phyloP scores from a whole-genome alignment of 2,329 filamentous ascomycete genomes.

The Fonsecaea multimorphosa region DNA sequence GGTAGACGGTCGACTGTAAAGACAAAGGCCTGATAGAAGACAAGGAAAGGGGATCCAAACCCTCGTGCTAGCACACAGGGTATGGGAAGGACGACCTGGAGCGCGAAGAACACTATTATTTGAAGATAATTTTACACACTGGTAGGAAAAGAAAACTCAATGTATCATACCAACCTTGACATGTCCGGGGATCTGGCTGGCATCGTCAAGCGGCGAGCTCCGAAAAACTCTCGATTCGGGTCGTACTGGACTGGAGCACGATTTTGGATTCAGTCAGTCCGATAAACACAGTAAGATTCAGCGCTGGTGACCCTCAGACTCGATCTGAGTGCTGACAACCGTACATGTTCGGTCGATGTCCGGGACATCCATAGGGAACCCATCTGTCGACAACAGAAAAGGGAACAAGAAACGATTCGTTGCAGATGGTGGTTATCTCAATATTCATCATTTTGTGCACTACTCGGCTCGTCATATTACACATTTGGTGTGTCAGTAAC shows the following conservation, averaged over 20 bases:
- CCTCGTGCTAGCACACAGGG: neutral
- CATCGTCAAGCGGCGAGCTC: constrained; percentile 10
- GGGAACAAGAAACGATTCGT: neutral
- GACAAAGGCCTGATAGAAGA: too few relatives aligned
- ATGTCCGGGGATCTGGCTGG: neutral
- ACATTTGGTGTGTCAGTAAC: constrained; percentile 30
- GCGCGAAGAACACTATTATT: neutral
- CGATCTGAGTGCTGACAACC: neutral
- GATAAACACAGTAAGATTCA: neutral
- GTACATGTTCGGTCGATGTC: neutral
- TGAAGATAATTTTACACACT: neutral
- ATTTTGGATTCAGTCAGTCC: neutral
- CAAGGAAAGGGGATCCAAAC: too few relatives aligned
- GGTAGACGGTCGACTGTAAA: neutral
- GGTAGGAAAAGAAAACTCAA: neutral
- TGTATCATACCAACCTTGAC: neutral
- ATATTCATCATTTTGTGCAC: constrained; percentile 34
- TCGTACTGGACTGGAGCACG: neutral
- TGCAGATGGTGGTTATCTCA: constrained; percentile 5
- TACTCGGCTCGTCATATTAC: constrained; percentile 34
- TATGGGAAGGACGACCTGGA: neutral
- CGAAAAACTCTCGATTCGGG: neutral
- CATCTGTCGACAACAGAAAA: neutral
- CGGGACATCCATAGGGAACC: neutral
- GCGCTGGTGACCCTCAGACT: neutral